Evolutionary conservation across 83 land plant species (phyloP), one percentile per base, ranked within the genome.

Genomic region (Picea engelmannii): DNA sequence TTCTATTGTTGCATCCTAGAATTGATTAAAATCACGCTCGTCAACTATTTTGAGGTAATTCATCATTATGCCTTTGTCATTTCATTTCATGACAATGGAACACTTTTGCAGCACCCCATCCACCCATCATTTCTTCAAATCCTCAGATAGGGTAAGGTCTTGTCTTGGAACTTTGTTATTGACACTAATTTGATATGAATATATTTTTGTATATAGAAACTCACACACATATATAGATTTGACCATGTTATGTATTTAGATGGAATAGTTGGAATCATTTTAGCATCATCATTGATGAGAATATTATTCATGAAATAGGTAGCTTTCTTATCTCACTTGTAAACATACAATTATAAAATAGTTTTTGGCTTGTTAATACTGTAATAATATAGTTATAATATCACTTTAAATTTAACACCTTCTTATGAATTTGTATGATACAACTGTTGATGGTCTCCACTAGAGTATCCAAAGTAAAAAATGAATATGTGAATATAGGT

Each of bases 251-350:
- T 0, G 55, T 8, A 8, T 4, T 11, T 35, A 84, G 85, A 81
- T 84, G 85, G 85, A 84, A 84, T 52, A 81, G 84, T 64, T 74
- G 78, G 78, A 47, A 80, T 18, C 78, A 84, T 80, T 84, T 80
- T 20, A 16, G 27, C 6, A 73, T 79, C 79, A 52, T 2, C 4
- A 80, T 84, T 38, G 59, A 80, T 70, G 85, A 84, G 31, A 38
- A 71, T 13, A 21, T 47, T 16, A 66, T 80, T 13, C 60, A 61
- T 24, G 74, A 12, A 80, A 42, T 61, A 52, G 81, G 81, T 80
- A 49, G 23, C 23, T 52, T 61, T 1, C 11, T 49, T 23, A 15
- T 62, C 16, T 52, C 18, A 0, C 12, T 49, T 23, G 25, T 38
- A 52, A 7, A 12, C 38, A 24, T 24, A 11, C 13, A 31, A 4